Evolutionary conservation across 2,329 filamentous ascomycete species (phyloP).

Genomic region (Colletotrichum sp.): DNA sequence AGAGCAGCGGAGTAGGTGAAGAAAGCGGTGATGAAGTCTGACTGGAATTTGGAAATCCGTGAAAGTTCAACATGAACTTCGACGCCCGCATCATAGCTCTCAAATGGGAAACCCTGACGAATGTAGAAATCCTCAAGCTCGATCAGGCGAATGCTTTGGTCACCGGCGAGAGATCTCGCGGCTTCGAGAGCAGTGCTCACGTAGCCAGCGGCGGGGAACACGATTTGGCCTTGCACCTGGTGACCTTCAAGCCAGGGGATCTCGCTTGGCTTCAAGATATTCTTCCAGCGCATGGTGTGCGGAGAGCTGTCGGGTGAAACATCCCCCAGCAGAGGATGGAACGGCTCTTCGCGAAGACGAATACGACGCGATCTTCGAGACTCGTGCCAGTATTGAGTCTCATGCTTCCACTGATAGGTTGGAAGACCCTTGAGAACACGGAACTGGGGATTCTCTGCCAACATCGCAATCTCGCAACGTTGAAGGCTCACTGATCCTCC

Average conservation of each 20-base stretch:
- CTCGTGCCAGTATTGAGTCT: background rate
- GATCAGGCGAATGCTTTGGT: background rate
- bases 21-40: background rate
- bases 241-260: constrained; percentile 46
- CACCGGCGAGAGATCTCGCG: background rate
- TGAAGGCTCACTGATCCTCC: background rate
- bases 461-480: background rate
- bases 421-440: background rate
- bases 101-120: background rate
- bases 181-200: constrained; percentile 39
- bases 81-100: background rate
- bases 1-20: background rate
- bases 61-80: background rate
- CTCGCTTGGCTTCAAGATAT: constrained; percentile 27
- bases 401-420: background rate
- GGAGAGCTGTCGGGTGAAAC: background rate
- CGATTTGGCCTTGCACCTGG: constrained; percentile 30
- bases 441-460: background rate
- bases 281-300: constrained; percentile 22
- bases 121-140: background rate
- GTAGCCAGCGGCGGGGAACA: constrained; percentile 45
- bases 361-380: background rate
- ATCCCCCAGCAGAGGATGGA: background rate
- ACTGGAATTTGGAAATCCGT: background rate
- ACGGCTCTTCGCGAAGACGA: background rate